Evolutionary conservation across 345 rosid genomes (phyloP), one percentile per base, ranked within the genome.

Genomic region (Aquilaria sinensis): DNA sequence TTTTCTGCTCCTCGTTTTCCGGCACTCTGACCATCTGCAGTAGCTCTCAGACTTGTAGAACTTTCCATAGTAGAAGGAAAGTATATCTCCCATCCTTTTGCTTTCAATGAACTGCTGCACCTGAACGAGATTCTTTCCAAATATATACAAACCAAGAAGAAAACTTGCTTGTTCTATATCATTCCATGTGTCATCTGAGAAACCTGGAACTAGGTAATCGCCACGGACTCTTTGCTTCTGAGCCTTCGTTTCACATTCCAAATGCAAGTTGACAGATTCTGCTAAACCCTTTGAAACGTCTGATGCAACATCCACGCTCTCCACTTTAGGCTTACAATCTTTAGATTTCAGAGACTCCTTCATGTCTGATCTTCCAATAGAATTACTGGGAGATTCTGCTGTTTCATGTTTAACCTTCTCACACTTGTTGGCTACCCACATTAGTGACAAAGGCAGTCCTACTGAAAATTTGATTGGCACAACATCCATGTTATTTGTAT

Each of bases 91-190:
- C 82, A 85, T 82, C 33, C 31, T 67, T 61, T 83, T 84, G 71
- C 65, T 82, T 47, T 65, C 86, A 58, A 85, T 79, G 71, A 83
- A 83, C 60, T 67, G 76, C 75, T 82, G 74, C 53, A 85, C 78
- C 65, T 57, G 73, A 58, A 58, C 67, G 72, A 88, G 82, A 70
- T 84, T 78, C 57, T 82, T 88, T 67, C 92, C 92, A 47, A 88
- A 82, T 65, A 81, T 70, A 68, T 83, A 88, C 62, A 88, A 77
- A 58, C 85, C 88, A 53, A 88, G 92, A 60, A 88, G 88, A 67
- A 88, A 79, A 75, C 77, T 64, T 56, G 75, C 76, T 57, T 32
- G 68, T 68, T 88, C 90, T 52, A 62, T 11, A 48, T 60, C 75
- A 59, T 23, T 65, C 96, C 89, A 88, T 64, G 85, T 53, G 52